Base-by-base conservation (phyloP, 495 filamentous ascomycete genomes). In the Neurospora cerealis region DNA sequence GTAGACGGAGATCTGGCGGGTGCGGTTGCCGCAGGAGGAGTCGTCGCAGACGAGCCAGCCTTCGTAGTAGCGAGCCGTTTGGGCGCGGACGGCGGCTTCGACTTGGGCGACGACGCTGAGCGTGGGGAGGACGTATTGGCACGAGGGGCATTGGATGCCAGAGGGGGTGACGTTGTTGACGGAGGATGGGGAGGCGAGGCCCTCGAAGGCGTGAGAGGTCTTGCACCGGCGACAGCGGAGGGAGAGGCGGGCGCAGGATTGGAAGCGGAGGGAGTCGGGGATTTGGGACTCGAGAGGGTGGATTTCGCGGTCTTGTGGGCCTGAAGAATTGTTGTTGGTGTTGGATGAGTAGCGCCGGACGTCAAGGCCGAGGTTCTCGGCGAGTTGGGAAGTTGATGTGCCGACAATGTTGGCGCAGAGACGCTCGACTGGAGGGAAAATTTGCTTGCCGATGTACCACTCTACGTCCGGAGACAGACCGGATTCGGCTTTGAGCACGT, bases 401-500 rank as follows among this genome's bases (percentile, higher is more conserved):
- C 96, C 95, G 39, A 90, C 89, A 74, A 99, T 97, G 48, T 96
- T 96, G 66, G 94, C 96, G 80, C 96, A 99, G 37, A 99, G 89
- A 87, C 96, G 94, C 84, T 99, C 96, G 72, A 99, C 97, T 3
- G 96, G 96, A 7, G 96, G 96, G 83, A 99, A 96, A 71, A 99
- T 97, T 80, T 99, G 96, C 85, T 99, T 99, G 83, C 93, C 89
- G 40, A 99, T 89, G 81, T 99, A 99, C 89, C 95, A 98, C 77
- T 98, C 96, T 37, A 96, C 87, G 80, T 98, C 95, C 39, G 92
- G 94, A 76, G 91, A 89, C 4, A 98, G 85, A 7, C 84, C 91
- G 3, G 91, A 91, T 73, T 89, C 89, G 21, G 89, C 70, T 74
- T 95, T 94, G 74, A 92, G 85, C 21, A 98, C 93, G 79, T 98